A percentile compares a stretch with the other conserved stretches of the same genome.
These are phyloP conservation scores for Infundibulicybe gibba DNA, from an alignment of 768 basidiomycete genomes.

Conservation along the genomic window DNA sequence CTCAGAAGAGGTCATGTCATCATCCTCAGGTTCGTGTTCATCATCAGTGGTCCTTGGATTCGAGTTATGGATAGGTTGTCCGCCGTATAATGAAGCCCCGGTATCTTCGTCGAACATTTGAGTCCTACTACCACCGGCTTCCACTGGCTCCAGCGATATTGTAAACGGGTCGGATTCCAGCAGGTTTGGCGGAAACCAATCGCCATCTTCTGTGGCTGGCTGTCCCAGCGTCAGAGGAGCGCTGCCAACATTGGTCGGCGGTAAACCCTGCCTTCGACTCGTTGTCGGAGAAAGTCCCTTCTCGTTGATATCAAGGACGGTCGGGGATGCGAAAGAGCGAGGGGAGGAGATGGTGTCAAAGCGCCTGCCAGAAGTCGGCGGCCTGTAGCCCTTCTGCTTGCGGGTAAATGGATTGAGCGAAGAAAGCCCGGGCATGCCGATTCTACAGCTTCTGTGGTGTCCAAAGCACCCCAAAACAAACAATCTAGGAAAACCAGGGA, in stretches of 20 bases:
- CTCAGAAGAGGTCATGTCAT: slow-evolving; percentile 21
- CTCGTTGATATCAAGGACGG: slow-evolving; percentile 32
- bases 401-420: slow-evolving; percentile 31
- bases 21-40: slow-evolving; percentile 9
- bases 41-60: slow-evolving; percentile 14
- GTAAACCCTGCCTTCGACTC: slow-evolving; percentile 2
- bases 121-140: slow-evolving; percentile 12
- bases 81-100: slow-evolving; percentile 1
- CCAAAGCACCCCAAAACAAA: too few relatives aligned
- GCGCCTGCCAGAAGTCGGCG: slow-evolving; percentile 23
- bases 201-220: not conserved
- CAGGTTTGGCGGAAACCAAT: slow-evolving; percentile 39
- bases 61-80: slow-evolving; percentile 3
- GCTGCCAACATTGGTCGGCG: slow-evolving; percentile 3
- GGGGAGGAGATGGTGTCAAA: slow-evolving; percentile 14
- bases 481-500: too few relatives aligned
- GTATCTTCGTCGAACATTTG: not conserved
- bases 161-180: slow-evolving; percentile 14
- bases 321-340: slow-evolving; percentile 21
- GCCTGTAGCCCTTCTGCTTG: slow-evolving; percentile 25
- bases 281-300: slow-evolving; percentile 7
- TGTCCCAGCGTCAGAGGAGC: too few relatives aligned
- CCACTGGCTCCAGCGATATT: slow-evolving; percentile 3
- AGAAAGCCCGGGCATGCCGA: slow-evolving; percentile 27
- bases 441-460: too few relatives aligned